These are phyloP conservation scores for Colletotrichum cuscutae DNA, from an alignment of 2,329 filamentous ascomycete species.

Conservation along the genomic window DNA sequence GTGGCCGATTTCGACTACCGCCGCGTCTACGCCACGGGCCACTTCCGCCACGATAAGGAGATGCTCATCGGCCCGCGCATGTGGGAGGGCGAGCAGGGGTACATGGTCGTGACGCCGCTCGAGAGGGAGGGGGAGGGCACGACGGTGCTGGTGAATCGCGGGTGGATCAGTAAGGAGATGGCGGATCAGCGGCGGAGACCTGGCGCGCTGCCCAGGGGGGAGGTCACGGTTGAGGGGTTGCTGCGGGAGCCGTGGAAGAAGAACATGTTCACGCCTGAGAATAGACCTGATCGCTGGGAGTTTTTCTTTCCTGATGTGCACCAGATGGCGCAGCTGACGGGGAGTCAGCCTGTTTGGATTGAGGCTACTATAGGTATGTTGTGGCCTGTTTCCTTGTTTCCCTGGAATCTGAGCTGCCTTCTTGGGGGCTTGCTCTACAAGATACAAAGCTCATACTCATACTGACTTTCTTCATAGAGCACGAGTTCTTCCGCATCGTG, in stretches of 20 bases:
- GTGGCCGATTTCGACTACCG: conserved; percentile 93
- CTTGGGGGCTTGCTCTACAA: background rate
- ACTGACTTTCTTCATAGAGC: conserved; percentile 61
- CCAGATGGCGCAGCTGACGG: conserved; percentile 87
- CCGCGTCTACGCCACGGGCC: conserved; percentile 79
- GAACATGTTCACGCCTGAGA: conserved; percentile 96
- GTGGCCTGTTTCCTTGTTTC: background rate
- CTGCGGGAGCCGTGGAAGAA: conserved; percentile 93
- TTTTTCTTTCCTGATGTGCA: conserved; percentile 96
- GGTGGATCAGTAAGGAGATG: conserved; percentile 88
- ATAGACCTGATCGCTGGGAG: conserved; percentile 82
- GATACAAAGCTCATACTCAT: conserved; percentile 20
- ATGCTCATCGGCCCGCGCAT: conserved; percentile 95
- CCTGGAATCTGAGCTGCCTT: no score
- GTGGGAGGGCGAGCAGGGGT: conserved; percentile 90
- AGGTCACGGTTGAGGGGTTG: conserved; percentile 85
- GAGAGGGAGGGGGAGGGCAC: conserved; percentile 72
- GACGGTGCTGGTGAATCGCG: conserved; percentile 87
- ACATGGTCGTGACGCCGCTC: conserved; percentile 89
- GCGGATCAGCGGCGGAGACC: conserved; percentile 72
- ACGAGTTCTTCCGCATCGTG: conserved; percentile 80
- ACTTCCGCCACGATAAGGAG: conserved; percentile 87
- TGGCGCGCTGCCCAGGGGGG: conserved; percentile 73
- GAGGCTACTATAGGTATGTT: conserved; percentile 90
- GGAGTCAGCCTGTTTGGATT: conserved; percentile 91